Conservation (phyloP, 768 basidiomycete genomes). For the Tulasnella sp. region DNA sequence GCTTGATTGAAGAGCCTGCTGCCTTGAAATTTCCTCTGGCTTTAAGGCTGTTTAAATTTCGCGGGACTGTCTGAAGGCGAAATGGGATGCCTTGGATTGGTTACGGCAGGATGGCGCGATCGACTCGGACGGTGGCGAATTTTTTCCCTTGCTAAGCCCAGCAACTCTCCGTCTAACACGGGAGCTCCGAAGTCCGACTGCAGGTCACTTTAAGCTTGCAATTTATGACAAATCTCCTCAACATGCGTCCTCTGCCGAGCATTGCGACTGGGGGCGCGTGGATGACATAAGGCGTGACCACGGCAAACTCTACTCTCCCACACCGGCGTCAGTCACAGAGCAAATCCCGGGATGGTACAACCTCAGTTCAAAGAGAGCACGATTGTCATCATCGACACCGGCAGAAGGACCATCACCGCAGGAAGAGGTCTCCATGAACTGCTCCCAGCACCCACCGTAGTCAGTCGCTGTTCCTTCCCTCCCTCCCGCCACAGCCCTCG, state of each 20-base stretch:
- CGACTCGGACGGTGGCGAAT: constrained; percentile 1
- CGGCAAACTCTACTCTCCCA: constrained; percentile 13
- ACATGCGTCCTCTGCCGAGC: too few species aligned
- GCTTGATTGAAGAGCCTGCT: background rate
- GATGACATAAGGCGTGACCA: background rate
- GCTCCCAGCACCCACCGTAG: constrained; percentile 63
- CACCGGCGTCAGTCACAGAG: constrained; percentile 9
- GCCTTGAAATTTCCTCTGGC: background rate
- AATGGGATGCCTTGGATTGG: constrained; percentile 11
- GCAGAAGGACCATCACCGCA: constrained; percentile 64
- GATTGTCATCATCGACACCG: constrained; percentile 76
- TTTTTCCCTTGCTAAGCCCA: background rate
- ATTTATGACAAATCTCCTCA: background rate
- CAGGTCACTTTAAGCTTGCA: background rate
- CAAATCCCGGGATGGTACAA: constrained; percentile 21
- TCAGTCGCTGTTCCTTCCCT: constrained; percentile 56
- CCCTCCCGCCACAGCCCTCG: background rate
- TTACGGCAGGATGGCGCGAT: constrained; percentile 14
- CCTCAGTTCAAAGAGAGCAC: constrained; percentile 67
- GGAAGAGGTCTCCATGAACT: constrained; percentile 79
- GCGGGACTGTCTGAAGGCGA: background rate
- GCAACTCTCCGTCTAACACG: background rate
- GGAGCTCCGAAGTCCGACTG: background rate
- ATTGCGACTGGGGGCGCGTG: background rate
- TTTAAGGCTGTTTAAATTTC: background rate